Conservation (phyloP, 345 rosid species). For the Balakata baccata region DNA sequence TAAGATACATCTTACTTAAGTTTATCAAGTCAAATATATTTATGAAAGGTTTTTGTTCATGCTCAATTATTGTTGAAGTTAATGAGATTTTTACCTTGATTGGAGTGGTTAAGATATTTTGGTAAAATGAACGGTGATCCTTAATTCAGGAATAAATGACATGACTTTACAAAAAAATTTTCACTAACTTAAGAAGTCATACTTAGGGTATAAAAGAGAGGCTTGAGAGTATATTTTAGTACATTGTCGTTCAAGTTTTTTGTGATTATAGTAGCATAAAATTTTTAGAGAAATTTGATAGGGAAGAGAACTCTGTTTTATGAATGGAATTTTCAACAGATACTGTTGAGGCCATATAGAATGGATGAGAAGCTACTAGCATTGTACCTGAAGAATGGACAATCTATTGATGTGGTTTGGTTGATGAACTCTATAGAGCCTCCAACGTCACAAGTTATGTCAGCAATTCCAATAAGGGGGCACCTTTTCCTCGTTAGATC, state of each 20-base stretch:
- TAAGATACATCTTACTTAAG: not conserved
- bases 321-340: too few relatives aligned
- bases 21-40: not conserved
- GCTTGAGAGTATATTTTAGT: too few relatives aligned
- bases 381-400: slow-evolving; percentile 79
- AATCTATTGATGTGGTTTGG: slow-evolving; percentile 65
- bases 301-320: not conserved
- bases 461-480: slow-evolving; percentile 80
- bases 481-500: slow-evolving; percentile 53
- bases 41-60: not conserved
- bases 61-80: not conserved
- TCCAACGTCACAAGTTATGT: slow-evolving; percentile 83
- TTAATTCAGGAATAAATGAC: too few relatives aligned
- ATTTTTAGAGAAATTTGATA: too few relatives aligned
- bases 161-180: too few relatives aligned
- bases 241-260: too few relatives aligned
- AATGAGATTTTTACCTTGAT: too few relatives aligned
- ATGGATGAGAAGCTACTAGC: not conserved
- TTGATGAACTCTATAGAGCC: slow-evolving; percentile 85
- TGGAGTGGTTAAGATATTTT: too few relatives aligned
- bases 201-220: too few relatives aligned
- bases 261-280: not conserved
- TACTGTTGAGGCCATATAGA: not conserved
- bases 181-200: too few relatives aligned
- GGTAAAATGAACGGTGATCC: too few relatives aligned